Conservation (phyloP, 106 monocot species). For the Acanthochlamys bracteata region DNA sequence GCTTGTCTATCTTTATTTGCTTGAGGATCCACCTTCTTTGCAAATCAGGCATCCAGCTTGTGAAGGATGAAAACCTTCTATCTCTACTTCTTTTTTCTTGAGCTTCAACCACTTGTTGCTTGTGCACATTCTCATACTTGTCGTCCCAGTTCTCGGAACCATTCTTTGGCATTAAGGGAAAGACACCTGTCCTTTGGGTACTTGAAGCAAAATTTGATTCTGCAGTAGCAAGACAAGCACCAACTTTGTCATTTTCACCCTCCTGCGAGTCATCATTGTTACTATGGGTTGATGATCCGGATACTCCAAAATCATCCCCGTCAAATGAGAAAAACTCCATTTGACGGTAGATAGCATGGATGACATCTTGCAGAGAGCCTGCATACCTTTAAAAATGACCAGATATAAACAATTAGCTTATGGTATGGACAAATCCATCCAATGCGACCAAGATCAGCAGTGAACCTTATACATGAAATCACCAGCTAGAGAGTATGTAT, state of each 20-base stretch:
- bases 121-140: slow-evolving; percentile 1
- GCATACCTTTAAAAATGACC: too few species aligned
- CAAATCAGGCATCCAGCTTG: slow-evolving; percentile 67
- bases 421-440: too few species aligned
- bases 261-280: slow-evolving; percentile 26
- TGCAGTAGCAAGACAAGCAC: neutral
- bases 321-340: slow-evolving; percentile 84
- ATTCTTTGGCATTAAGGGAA: neutral
- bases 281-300: slow-evolving; percentile 33
- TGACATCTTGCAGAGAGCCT: slow-evolving; percentile 41
- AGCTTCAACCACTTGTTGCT: slow-evolving; percentile 34
- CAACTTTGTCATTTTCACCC: slow-evolving; percentile 3
- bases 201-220: slow-evolving; percentile 1
- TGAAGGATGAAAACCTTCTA: slow-evolving; percentile 55
- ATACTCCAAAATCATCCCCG: slow-evolving; percentile 35
- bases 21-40: slow-evolving; percentile 74
- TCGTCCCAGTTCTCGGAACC: neutral
- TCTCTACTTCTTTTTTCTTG: slow-evolving; percentile 58
- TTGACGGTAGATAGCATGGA: slow-evolving; percentile 48
- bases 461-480: too few species aligned
- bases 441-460: too few species aligned
- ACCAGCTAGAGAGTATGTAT: too few species aligned
- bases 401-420: too few species aligned
- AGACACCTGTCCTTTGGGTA: neutral
- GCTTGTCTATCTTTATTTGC: slow-evolving; percentile 25